Base-by-base conservation (phyloP, 257 asterid species). In the Paulownia fortunei region DNA sequence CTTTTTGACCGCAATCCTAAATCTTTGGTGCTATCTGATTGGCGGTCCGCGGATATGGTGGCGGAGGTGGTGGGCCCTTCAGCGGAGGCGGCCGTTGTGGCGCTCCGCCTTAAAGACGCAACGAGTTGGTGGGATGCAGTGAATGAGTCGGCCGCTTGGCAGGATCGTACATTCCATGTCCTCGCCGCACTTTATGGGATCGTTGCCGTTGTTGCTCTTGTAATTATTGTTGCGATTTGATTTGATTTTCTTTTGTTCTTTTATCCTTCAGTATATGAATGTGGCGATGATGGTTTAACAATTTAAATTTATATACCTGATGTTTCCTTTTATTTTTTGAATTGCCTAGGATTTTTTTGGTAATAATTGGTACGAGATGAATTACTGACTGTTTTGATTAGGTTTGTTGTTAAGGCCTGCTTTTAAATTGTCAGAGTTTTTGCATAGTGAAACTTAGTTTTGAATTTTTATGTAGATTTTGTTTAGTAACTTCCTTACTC, bases 71-170 rank as follows among this genome's bases (percentile, higher is more conserved):
- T 73, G 74, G 87, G 85, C 60, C 79, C 88, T 72, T 76, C 85
- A 55, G 55, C 27, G 68, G 79, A 64, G 77, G 80, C 81, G 60
- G 79, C 89, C 73, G 83, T 74, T 80, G 87, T 64, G 90, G 92
- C 88, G 81, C 90, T 80, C 80, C 87, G 83, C 76, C 93, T 94
- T 18, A 92, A 84, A 74, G 91, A 81, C 13, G 92, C 96, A 3
- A 75, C 85, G 72, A 86, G 85, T 76, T 92, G 98, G 99, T 94
- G 99, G 99, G 92, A 91, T 70, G 60, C 80, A 30, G 86, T 94
- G 32, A 91, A 92, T 55, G 73, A 86, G 52, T 90, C 97, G 0
- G 74, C 84, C 54, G 73, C 82, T 46, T 94, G 99, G 99, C 99
- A 94, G 80, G 97, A 90, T 89, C 89, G 91, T 24, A 90, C 88